Percentiles rank a stretch among this genome's conserved stretches.
Evolutionary conservation across 345 rosid genomes (phyloP).

Genomic region (Euphorbia lathyris): DNA sequence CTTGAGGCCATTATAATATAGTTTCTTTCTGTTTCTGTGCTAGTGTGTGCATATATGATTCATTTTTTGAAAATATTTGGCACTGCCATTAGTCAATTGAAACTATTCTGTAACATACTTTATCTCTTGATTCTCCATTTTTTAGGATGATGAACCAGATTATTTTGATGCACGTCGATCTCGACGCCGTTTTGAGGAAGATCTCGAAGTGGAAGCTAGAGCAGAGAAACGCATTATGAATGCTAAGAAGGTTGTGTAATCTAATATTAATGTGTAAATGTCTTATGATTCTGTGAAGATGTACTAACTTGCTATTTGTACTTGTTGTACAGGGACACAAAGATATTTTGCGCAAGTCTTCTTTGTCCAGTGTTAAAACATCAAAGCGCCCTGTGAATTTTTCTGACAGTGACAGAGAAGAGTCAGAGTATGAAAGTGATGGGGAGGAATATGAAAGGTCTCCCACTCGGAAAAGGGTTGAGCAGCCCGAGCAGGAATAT

Average conservation of each 20-base stretch:
- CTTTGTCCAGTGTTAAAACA: slow-evolving; percentile 49
- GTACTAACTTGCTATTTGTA: slow-evolving; percentile 3
- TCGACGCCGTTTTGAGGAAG: slow-evolving; percentile 80
- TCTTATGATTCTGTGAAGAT: neutral
- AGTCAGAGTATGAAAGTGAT: slow-evolving; percentile 93
- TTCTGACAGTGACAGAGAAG: slow-evolving; percentile 91
- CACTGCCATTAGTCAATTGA: neutral
- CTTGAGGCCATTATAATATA: neutral
- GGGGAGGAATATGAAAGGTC: slow-evolving; percentile 76
- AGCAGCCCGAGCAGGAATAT: slow-evolving; percentile 73
- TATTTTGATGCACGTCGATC: slow-evolving; percentile 74
- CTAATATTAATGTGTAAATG: slow-evolving; percentile 2
- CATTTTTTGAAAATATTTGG: neutral
- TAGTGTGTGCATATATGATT: neutral
- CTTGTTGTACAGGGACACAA: slow-evolving; percentile 47
- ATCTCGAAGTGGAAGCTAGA: slow-evolving; percentile 83
- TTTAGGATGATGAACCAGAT: slow-evolving; percentile 79
- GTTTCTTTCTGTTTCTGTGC: neutral
- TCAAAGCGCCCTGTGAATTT: slow-evolving; percentile 68
- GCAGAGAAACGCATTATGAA: slow-evolving; percentile 87
- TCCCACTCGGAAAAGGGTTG: slow-evolving; percentile 50
- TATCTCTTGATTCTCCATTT: neutral
- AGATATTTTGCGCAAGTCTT: slow-evolving; percentile 62
- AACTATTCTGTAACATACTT: neutral
- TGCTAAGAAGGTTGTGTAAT: slow-evolving; percentile 76